A percentile compares a stretch with the other conserved stretches of the same genome.
phyloP scores from a whole-genome alignment of 208 protist species.

The Crithidia fasciculata region DNA sequence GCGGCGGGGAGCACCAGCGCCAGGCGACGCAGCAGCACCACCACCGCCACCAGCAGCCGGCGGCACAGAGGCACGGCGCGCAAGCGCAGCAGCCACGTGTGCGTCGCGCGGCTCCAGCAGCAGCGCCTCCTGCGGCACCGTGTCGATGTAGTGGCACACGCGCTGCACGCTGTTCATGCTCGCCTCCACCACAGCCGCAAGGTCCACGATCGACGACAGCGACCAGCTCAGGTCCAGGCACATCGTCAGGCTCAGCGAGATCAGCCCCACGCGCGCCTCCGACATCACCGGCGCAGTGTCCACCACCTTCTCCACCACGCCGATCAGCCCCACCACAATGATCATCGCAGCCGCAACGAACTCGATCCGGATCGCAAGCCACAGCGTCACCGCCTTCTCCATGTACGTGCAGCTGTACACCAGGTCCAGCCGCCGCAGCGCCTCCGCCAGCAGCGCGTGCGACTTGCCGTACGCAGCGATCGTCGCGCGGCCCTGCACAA shows the following conservation, averaged over 20 bases:
- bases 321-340: constrained; percentile 48
- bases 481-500: constrained; percentile 80
- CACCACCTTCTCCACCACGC: constrained; percentile 42
- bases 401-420: constrained; percentile 60
- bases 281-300: constrained; percentile 19
- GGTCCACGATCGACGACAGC: constrained; percentile 44
- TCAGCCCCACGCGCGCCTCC: constrained; percentile 45
- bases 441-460: constrained; percentile 37
- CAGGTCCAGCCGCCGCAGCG: constrained; percentile 44
- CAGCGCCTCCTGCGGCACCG: constrained; percentile 54
- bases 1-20: background rate
- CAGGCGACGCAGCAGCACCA: too few relatives aligned
- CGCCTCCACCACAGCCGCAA: constrained; percentile 49
- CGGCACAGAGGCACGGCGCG: background rate
- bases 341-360: constrained; percentile 63
- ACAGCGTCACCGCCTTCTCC: constrained; percentile 62
- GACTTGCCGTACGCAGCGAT: constrained; percentile 80
- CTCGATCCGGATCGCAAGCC: constrained; percentile 91
- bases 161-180: constrained; percentile 83
- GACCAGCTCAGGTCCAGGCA: constrained; percentile 50
- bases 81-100: constrained; percentile 8
- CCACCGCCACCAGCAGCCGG: background rate
- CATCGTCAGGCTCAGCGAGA: constrained; percentile 80
- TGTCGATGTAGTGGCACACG: constrained; percentile 64
- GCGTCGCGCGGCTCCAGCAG: constrained; percentile 24